phyloP scores from a whole-genome alignment of 345 rosid genomes.

The Gossypium turneri region DNA sequence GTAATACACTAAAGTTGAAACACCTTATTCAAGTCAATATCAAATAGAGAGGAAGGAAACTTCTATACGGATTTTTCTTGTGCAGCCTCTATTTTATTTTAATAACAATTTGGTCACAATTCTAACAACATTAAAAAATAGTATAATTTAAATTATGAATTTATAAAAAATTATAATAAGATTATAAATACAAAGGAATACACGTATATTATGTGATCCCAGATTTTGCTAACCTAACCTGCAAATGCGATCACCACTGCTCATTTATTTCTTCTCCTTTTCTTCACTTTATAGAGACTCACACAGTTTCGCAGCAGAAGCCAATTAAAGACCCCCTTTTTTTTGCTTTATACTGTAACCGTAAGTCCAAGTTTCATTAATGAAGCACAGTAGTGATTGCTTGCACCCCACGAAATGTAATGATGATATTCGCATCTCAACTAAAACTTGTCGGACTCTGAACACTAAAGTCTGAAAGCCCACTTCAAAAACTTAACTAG shows the following conservation, averaged over 20 bases:
- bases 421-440: not conserved
- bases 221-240: not conserved
- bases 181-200: not conserved
- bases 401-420: not conserved
- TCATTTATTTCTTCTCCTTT: not conserved
- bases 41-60: no score
- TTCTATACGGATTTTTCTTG: no score
- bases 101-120: no score
- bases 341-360: not conserved
- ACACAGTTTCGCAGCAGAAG: no score
- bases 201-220: not conserved
- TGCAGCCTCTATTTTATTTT: no score
- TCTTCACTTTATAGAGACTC: not conserved
- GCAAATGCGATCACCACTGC: not conserved
- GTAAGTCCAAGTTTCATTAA: not conserved
- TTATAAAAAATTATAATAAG: no score
- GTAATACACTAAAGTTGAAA: no score
- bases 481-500: conserved; percentile 16
- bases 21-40: no score
- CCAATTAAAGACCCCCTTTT: not conserved
- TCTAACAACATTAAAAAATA: no score
- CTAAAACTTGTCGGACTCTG: not conserved
- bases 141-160: no score
- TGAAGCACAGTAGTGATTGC: not conserved
- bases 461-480: not conserved